Evolutionary conservation across 345 rosid genomes (phyloP), one percentile per base, ranked within the genome.

Genomic region (Lenwebbia sp.): DNA sequence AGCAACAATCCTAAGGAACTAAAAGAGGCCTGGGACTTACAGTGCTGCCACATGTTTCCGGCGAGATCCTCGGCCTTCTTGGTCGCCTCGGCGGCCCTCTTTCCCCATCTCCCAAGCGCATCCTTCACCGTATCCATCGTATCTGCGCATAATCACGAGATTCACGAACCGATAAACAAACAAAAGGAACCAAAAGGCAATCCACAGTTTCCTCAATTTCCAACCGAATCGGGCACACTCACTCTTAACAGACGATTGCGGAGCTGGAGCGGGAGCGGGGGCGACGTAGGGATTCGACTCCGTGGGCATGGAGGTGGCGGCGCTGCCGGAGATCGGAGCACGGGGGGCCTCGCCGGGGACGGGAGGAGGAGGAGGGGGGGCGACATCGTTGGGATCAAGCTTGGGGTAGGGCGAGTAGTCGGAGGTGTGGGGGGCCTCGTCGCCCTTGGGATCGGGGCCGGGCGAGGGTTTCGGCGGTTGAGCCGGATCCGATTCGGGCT

Each of bases 41-140:
- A 83, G 91, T 95, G 98, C 74, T 96, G 98, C 98, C 98, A 95
- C 92, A 94, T 88, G 86, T 95, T 94, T 75, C 96, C 98, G 85
- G 98, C 97, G 88, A 96, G 96, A 91, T 95, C 99, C 90, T 94
- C 96, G 1, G 96, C 98, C 89, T 92, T 98, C 93, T 96, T 96
- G 30, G 98, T 91, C 26, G 96, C 96, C n/a, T 95, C 99, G 1
- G 94, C 93, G 0, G 97, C 98, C 94, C 91, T 96, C 89, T 98
- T 96, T 56, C 97, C 97, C 95, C 95, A 98, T 87, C 89, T 94
- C n/a, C 96, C 96, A 4, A 98, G 88, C 89, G 91, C 94, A 60
- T 91, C 99, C 94, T 93, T 96, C 91, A 98, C 95, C 2, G 95
- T 47, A 8, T 94, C 99, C 92, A 95, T 89, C 91, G 87, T 98